Evolutionary conservation across 2,329 filamentous ascomycete species (phyloP), one percentile per base, ranked within the genome.

Genomic region (Neobulgaria alba): DNA sequence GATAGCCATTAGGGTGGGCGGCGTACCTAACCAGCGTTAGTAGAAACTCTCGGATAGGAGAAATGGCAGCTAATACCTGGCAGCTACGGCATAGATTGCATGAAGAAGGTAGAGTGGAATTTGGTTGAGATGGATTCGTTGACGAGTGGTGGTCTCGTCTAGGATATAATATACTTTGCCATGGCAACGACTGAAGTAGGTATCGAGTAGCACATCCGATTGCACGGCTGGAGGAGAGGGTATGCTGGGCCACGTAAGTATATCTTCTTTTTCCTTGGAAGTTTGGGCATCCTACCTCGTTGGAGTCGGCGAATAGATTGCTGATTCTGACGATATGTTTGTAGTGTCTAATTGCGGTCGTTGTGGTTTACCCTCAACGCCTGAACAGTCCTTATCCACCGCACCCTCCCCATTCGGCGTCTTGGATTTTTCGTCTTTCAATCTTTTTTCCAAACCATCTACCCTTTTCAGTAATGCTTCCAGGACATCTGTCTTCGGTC

Each of bases 401-500:
- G 36, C 44, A 18, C 46, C 45, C 14, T 37, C 50, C 29, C 32
- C 46, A 17, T 51, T 51, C 8, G 55, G 50, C 33, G 53, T 51
- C 30, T 65, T 43, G 61, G 35, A 61, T 55, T 45, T 67, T 55
- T 80, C 77, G 48, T 82, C 77, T 58, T 86, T 85, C 29, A 93
- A 68, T 47, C 81, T 78, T 57, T 84, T 85, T 60, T 93, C 86
- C 37, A 93, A 67, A 1, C 86, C 86, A 59, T 93, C 87, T 2
- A 93, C 86, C 39, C 87, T 75, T 62, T 90, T 93, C 44, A 93
- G 59, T 7, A 93, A 67, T 1, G 87, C 85, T 60, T 93, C 87
- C 21, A 93, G 68, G 3, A 93, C 85, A 59, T 94, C 87, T 19
- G 86, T 93, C 63, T 94, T 94, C 2, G 87, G 87, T 0, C 87